Percentiles rank a stretch among this genome's conserved stretches.
These are phyloP conservation scores for Chlorophyllum brunneum DNA, from an alignment of 768 basidiomycete species.

Conservation along the genomic window DNA sequence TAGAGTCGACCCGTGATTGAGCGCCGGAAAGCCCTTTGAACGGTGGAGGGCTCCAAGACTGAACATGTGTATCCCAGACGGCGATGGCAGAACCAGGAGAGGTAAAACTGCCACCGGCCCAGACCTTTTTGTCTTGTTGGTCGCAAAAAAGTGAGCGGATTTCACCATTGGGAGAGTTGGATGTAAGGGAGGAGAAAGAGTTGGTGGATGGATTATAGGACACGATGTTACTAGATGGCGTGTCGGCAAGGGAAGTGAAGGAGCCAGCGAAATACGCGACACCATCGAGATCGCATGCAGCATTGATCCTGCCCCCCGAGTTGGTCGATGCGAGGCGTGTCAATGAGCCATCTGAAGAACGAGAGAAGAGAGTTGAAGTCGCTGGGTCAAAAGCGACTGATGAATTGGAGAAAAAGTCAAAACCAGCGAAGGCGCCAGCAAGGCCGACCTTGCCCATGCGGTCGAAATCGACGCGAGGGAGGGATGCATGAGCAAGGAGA, in stretches of 20 bases:
- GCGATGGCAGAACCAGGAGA: conserved; percentile 67
- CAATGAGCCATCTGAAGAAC: conserved; percentile 61
- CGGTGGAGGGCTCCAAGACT: conserved; percentile 72
- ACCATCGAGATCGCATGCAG: conserved; percentile 68
- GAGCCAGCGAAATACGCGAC: conserved; percentile 79
- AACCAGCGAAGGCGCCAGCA: conserved; percentile 83
- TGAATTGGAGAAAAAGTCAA: conserved; percentile 69
- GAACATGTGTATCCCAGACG: conserved; percentile 59
- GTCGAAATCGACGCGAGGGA: conserved; percentile 43
- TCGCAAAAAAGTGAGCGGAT: conserved; percentile 82
- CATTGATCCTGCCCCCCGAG: conserved; percentile 68
- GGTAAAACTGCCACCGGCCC: conserved; percentile 77
- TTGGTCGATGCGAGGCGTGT: conserved; percentile 74
- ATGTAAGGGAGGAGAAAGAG: conserved; percentile 59
- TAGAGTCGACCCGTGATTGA: conserved; percentile 66
- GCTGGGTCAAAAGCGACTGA: conserved; percentile 62
- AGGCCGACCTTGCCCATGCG: conserved; percentile 92
- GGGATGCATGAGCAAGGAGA: conserved; percentile 28
- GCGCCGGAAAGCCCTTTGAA: conserved; percentile 81
- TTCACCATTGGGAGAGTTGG: conserved; percentile 68
- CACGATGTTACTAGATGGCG: conserved; percentile 66
- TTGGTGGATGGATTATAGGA: conserved; percentile 63
- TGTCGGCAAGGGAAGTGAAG: conserved; percentile 68
- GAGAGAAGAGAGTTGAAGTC: conserved; percentile 67
- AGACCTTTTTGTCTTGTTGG: conserved; percentile 53